phyloP scores from a whole-genome alignment of 306 rosid species.

The Cyamopsis tetragonoloba region DNA sequence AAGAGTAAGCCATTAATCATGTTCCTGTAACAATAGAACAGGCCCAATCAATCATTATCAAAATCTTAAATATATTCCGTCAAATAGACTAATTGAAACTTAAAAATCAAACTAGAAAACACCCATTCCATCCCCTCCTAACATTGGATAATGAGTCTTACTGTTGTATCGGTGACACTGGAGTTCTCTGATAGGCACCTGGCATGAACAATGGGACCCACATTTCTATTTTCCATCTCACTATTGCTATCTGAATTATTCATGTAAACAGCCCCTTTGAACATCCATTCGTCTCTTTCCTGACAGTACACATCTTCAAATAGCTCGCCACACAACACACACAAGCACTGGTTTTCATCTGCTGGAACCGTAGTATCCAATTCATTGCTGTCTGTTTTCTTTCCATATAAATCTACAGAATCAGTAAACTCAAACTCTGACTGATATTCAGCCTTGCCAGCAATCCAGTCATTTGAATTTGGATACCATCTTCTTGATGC shows the following conservation, averaged over 20 bases:
- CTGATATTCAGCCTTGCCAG: constrained; percentile 42
- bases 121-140: constrained; percentile 4
- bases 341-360: constrained; percentile 79
- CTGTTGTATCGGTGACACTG: constrained; percentile 43
- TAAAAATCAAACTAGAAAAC: neutral
- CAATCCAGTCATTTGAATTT: constrained; percentile 52
- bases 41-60: constrained; percentile 23
- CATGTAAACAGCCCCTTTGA: constrained; percentile 68
- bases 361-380: constrained; percentile 50
- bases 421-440: constrained; percentile 30
- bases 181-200: constrained; percentile 61
- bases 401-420: constrained; percentile 33
- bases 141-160: constrained; percentile 31
- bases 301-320: constrained; percentile 83
- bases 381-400: constrained; percentile 35
- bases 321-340: constrained; percentile 77
- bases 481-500: constrained; percentile 76
- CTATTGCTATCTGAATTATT: constrained; percentile 32
- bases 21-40: constrained; percentile 49
- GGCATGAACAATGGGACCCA: constrained; percentile 79
- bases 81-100: constrained; percentile 1
- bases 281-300: constrained; percentile 84
- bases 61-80: neutral
- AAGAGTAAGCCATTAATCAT: constrained; percentile 26
- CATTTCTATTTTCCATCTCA: constrained; percentile 33